phyloP scores from a whole-genome alignment of 768 basidiomycete genomes.

The Trametes elegans region DNA sequence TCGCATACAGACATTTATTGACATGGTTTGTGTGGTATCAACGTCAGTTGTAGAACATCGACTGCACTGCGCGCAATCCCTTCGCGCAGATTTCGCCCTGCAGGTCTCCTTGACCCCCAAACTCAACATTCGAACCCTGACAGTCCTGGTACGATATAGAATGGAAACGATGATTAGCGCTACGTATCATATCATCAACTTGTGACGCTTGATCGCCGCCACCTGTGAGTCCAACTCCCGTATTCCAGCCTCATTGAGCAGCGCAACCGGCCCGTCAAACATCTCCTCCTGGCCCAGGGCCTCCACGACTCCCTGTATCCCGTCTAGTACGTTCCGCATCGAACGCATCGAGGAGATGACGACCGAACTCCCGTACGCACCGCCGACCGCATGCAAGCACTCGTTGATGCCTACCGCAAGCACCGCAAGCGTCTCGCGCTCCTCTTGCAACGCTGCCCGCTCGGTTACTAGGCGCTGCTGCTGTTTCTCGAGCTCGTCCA shows the following conservation, averaged over 20 bases:
- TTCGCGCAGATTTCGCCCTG: too few species aligned
- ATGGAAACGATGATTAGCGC: too few species aligned
- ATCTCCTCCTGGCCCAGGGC: neutral
- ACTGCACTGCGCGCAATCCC: too few species aligned
- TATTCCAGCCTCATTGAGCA: neutral
- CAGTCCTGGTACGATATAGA: too few species aligned
- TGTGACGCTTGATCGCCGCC: neutral
- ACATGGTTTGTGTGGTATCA: too few species aligned
- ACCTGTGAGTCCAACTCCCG: neutral
- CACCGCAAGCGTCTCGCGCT: neutral
- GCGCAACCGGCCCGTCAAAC: neutral
- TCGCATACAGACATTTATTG: too few species aligned
- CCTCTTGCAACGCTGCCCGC: neutral
- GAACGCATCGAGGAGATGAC: neutral
- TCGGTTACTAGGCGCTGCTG: neutral
- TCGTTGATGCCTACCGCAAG: neutral
- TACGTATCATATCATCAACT: slow-evolving; percentile 18
- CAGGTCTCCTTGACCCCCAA: too few species aligned
- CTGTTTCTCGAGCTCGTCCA: neutral
- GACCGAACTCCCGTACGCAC: neutral
- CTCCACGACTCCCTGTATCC: neutral
- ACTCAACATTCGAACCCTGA: too few species aligned
- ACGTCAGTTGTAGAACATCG: too few species aligned
- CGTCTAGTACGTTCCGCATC: neutral
- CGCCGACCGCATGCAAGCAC: neutral